Evolutionary conservation across 306 rosid genomes (phyloP).

Genomic region (Lathyrus aphaca): DNA sequence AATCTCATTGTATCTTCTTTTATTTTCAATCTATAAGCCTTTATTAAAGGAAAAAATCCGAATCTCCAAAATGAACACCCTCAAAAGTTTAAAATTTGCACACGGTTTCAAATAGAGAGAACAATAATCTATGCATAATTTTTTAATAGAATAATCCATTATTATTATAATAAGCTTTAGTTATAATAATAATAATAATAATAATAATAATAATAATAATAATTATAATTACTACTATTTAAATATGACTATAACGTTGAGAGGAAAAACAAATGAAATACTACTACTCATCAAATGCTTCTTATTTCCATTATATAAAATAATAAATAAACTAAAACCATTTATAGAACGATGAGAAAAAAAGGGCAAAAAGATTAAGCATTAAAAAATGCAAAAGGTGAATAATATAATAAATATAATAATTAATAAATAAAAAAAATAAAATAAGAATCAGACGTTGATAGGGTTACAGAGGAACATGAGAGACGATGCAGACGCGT

Average conservation of each 20-base stretch:
- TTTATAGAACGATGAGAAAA: background rate
- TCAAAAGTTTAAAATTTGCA: background rate
- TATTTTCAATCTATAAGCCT: too few relatives aligned
- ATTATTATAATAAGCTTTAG: background rate
- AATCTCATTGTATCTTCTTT: too few relatives aligned
- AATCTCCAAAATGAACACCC: background rate
- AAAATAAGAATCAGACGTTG: constrained; percentile 40
- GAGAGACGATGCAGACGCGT: constrained; percentile 58
- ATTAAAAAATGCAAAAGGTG: background rate
- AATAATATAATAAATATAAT: background rate
- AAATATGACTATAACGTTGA: background rate
- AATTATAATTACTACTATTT: too few relatives aligned
- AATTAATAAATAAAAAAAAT: background rate
- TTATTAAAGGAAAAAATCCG: too few relatives aligned
- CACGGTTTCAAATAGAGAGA: background rate
- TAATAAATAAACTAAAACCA: background rate
- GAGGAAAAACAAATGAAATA: background rate
- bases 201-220: too few relatives aligned
- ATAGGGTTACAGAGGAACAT: constrained; percentile 61
- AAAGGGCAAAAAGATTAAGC: background rate
- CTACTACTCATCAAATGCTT: background rate
- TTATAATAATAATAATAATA: too few relatives aligned
- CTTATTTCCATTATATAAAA: background rate
- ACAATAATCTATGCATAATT: too few relatives aligned
- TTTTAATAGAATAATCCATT: too few relatives aligned